phyloP scores from a whole-genome alignment of 306 rosid species.

The Castanopsis chinensis region DNA sequence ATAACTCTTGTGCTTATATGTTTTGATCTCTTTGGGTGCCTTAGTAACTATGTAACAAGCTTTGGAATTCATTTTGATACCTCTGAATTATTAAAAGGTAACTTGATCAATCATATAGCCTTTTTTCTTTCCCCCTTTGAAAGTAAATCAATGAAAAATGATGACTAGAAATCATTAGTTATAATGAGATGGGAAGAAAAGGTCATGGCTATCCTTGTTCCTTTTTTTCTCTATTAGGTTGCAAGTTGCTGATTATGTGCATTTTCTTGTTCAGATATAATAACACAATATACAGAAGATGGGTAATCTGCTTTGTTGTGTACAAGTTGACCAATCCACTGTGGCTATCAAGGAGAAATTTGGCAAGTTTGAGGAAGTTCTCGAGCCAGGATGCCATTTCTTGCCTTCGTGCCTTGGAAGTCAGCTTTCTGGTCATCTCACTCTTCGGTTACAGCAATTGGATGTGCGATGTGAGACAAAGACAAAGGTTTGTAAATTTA shows the following conservation, averaged over 20 bases:
- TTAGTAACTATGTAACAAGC: background rate
- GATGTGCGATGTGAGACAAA: constrained; percentile 89
- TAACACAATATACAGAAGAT: constrained; percentile 41
- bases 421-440: constrained; percentile 67
- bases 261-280: constrained; percentile 5
- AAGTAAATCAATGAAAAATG: no score
- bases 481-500: constrained; percentile 68
- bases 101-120: no score
- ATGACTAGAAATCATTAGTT: no score
- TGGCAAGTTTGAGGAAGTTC: constrained; percentile 68
- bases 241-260: background rate
- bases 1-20: background rate
- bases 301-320: constrained; percentile 70
- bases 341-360: constrained; percentile 81
- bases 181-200: no score
- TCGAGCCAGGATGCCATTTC: constrained; percentile 94
- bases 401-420: constrained; percentile 82
- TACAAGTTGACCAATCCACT: constrained; percentile 77
- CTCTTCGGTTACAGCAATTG: constrained; percentile 89
- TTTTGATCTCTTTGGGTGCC: background rate
- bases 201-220: no score
- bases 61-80: background rate
- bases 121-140: no score
- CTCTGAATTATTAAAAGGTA: no score
- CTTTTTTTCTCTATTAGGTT: background rate